Evolutionary conservation across 2,329 filamentous ascomycete species (phyloP), one percentile per base, ranked within the genome.

Genomic region (Macrophomina tecta): DNA sequence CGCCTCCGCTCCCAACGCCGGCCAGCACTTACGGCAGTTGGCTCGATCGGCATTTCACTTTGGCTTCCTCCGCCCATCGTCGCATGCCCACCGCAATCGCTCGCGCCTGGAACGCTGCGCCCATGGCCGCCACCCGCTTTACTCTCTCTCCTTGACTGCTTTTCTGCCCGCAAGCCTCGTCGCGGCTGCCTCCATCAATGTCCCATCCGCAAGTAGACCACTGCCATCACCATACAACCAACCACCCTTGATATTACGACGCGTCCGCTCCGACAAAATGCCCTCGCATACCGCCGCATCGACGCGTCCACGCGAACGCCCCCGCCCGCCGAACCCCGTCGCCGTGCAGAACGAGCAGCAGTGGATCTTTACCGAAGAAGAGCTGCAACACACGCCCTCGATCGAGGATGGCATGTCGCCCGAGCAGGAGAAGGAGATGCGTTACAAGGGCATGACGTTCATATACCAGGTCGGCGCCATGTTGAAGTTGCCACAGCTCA

Each of bases 361-460:
- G 84, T 99, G 95, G 95, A 86, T 92, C 65, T 98, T 97, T 77
- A 92, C 90, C 14, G 85, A 91, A 53, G 89, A 92, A 56, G 95
- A 99, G 80, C 86, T 97, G 32, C 82, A 87, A 64, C 91, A 90
- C 75, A 91, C 93, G 6, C 95, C 95, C 0, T 95, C 92, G 63
- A 89, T 96, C 68, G 80, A 93, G 14, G 92, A 97, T 71, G 94
- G 94, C 28, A 87, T 98, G 76, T 78, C 88, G 8, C 85, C 89
- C 3, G 87, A 89, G 36, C 90, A 95, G 75, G 95, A 98, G 81
- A 86, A 92, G 69, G 85, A 91, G 70, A 85, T 91, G 67, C 88
- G 95, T 66, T 90, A 91, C 68, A 98, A 98, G 78, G 94, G 95
- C 55, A 90, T 97, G 75, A 97, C 97, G 78, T 99, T 99, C 80